phyloP scores from a whole-genome alignment of 192 early-diverging fungal species.

The Allomyces macrogynus region DNA sequence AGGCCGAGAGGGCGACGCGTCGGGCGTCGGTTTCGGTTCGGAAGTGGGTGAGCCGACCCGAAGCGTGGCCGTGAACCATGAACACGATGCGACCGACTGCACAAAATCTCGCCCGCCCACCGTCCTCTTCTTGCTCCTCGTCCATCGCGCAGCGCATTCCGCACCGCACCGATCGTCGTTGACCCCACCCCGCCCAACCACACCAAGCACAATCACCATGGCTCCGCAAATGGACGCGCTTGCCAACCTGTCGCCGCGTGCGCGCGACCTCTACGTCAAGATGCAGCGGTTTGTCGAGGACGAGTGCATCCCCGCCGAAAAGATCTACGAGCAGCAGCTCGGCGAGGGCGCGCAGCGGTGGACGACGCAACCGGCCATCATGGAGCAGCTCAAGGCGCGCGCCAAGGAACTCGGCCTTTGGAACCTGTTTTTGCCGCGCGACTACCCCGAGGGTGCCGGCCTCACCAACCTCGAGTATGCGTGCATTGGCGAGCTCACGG shows the following conservation, averaged over 20 bases:
- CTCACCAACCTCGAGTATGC: conserved; percentile 90
- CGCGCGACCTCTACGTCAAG: conserved; percentile 30
- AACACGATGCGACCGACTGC: too few relatives aligned
- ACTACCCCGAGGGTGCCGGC: conserved; percentile 65
- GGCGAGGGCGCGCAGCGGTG: conserved; percentile 58
- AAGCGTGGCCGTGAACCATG: too few relatives aligned
- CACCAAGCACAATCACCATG: too few relatives aligned
- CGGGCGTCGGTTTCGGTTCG: too few relatives aligned
- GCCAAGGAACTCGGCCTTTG: conserved; percentile 76
- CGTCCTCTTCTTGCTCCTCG: too few relatives aligned
- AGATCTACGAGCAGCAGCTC: conserved; percentile 47
- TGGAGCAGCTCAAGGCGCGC: conserved; percentile 75
- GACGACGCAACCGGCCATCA: conserved; percentile 58
- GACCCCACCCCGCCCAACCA: too few relatives aligned
- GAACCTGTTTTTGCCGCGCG: conserved; percentile 77
- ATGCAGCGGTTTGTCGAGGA: conserved; percentile 44
- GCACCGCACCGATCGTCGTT: too few relatives aligned
- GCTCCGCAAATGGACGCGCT: not conserved
- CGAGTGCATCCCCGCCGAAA: conserved; percentile 90
- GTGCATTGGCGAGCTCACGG: conserved; percentile 73
- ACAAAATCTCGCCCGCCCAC: too few relatives aligned
- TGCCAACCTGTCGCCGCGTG: conserved; percentile 23
- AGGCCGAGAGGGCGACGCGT: too few relatives aligned
- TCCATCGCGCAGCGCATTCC: too few relatives aligned
- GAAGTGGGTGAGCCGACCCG: too few relatives aligned